Base-by-base conservation (phyloP, 2,329 filamentous ascomycete genomes). In the Juglanconis oblonga region DNA sequence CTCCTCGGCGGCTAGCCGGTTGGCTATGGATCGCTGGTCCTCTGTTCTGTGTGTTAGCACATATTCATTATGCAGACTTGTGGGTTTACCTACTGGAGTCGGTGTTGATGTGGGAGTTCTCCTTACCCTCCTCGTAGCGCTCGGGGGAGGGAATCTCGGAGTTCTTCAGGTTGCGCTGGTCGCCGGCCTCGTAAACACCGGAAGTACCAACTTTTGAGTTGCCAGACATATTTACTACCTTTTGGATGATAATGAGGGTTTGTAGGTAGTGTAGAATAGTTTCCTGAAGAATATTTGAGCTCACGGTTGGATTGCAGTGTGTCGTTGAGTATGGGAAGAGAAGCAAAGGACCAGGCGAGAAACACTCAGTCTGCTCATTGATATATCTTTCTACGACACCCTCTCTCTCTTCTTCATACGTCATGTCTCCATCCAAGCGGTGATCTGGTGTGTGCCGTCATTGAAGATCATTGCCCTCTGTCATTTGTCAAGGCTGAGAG, bases 101-200 rank as follows among this genome's bases (percentile, higher is more conserved):
- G 58, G 83, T 81, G 64, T 81, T 79, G 63, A 81, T 73, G 75
- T 96, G 91, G 55, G 87, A 88, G 72, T 90, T 79, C 61, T 81
- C 73, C 72, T 88, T 80, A 67, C 91, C 91, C 77, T 94, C 88
- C 63, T 92, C 78, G 77, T 85, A 95, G 62, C 86, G 81, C 55
- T 83, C 77, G 24, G 80, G 77, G 31, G 81, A 74, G 47, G 80
- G 75, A 8, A 70, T 49, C 68, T 85, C 79, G 2, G 82, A 79
- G 61, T 82, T 71, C 63, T 84, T 82, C 63, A 76, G 72, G 72
- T 86, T 91, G 68, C 84, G 83, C 80, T 95, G 90, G 76, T 95
- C 90, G 61, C 87, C 88, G 59, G 82, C 87, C 77, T 93, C 89
- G 77, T 95, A 93, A 72, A 91, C 76, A 62, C 75, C 72, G 64